These are phyloP conservation scores for Quercus berberidifolia DNA, from an alignment of 306 rosid genomes.

Conservation along the genomic window DNA sequence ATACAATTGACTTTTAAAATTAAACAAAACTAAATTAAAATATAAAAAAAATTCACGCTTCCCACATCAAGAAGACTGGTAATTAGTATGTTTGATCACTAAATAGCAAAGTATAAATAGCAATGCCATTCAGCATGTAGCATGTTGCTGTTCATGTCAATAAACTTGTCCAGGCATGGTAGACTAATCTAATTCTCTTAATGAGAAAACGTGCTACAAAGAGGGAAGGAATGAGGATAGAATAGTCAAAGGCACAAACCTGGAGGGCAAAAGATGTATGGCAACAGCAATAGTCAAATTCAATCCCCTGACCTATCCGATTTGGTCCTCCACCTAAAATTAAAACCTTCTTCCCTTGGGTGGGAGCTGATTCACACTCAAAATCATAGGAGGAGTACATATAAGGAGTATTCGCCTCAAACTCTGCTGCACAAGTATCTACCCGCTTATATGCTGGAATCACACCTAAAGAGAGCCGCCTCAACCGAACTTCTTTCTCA, in stretches of 20 bases:
- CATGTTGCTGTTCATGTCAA: not conserved
- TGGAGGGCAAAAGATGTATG: slow-evolving; percentile 92
- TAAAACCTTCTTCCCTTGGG: slow-evolving; percentile 72
- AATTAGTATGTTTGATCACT: not conserved
- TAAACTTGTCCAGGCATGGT: not conserved
- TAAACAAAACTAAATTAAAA: too few relatives aligned
- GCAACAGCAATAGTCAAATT: slow-evolving; percentile 98
- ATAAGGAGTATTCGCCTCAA: slow-evolving; percentile 97
- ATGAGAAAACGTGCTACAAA: not conserved
- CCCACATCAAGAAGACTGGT: not conserved
- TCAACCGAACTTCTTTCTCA: slow-evolving; percentile 69
- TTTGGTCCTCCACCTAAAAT: slow-evolving; percentile 99
- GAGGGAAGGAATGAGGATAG: not conserved
- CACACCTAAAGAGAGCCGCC: slow-evolving; percentile 67
- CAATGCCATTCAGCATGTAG: not conserved
- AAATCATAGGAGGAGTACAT: slow-evolving; percentile 98
- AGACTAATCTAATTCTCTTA: not conserved
- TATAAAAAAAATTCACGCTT: too few relatives aligned
- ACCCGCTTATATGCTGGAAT: slow-evolving; percentile 85
- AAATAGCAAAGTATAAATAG: not conserved
- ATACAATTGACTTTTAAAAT: too few relatives aligned
- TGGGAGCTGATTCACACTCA: slow-evolving; percentile 96
- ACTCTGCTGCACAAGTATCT: slow-evolving; percentile 99
- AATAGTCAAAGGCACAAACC: slow-evolving; percentile 41
- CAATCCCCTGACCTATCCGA: slow-evolving; percentile 99